Evolutionary conservation across 257 asterid species (phyloP).

Genomic region (Nicotiana undulata): DNA sequence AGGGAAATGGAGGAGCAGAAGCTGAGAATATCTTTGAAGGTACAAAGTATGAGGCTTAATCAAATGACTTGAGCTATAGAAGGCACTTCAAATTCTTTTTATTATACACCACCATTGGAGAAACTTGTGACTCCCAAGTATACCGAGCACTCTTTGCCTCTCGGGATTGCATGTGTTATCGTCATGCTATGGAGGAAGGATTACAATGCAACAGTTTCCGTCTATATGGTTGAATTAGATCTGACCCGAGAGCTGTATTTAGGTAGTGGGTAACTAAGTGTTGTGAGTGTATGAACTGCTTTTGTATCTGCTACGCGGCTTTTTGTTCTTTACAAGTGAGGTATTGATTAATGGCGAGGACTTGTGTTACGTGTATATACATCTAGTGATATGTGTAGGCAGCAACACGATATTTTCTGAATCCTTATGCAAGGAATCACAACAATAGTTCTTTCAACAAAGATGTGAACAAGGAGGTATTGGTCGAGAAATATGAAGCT

Average conservation of each 20-base stretch:
- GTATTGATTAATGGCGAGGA: background rate
- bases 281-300: background rate
- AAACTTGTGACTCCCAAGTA: background rate
- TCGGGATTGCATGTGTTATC: background rate
- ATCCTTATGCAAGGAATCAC: background rate
- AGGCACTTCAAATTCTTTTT: background rate
- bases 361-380: background rate
- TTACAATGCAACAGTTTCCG: background rate
- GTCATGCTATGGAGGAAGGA: background rate
- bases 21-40: slow-evolving; percentile 5
- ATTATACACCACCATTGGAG: background rate
- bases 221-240: background rate
- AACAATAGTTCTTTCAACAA: background rate
- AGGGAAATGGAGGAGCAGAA: slow-evolving; percentile 12
- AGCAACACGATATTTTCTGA: background rate
- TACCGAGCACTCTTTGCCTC: background rate
- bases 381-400: background rate
- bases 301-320: background rate
- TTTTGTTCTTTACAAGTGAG: background rate
- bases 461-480: background rate
- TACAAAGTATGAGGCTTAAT: background rate
- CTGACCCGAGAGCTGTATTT: background rate
- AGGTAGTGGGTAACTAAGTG: background rate
- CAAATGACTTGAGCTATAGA: background rate
- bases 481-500: background rate